phyloP scores from a whole-genome alignment of 768 basidiomycete species.

The Termitomyces sp. region DNA sequence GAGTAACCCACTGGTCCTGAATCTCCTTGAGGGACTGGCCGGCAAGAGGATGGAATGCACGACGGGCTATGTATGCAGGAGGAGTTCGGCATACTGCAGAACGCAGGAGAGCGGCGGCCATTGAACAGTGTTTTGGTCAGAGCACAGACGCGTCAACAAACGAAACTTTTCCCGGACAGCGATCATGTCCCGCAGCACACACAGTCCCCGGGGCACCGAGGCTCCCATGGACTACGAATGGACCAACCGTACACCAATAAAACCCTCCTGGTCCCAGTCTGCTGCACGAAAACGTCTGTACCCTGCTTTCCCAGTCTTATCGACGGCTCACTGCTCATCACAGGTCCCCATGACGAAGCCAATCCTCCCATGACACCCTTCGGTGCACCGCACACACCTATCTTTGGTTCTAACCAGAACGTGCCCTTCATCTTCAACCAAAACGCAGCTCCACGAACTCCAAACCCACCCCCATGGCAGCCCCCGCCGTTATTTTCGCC shows the following conservation, averaged over 20 bases:
- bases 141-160: conserved; percentile 31
- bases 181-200: conserved; percentile 36
- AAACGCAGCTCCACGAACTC: conserved; percentile 31
- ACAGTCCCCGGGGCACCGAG: conserved; percentile 46
- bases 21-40: conserved; percentile 30
- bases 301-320: neutral
- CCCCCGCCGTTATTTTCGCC: conserved; percentile 60
- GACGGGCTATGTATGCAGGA: conserved; percentile 18
- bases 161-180: conserved; percentile 10
- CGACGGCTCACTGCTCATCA: conserved; percentile 1
- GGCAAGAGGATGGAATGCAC: conserved; percentile 51
- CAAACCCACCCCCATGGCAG: conserved; percentile 57
- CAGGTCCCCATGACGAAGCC: conserved; percentile 35
- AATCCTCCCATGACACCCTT: conserved; percentile 39
- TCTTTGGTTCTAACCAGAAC: conserved; percentile 60
- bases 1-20: conserved; percentile 26
- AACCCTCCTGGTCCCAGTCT: conserved; percentile 51
- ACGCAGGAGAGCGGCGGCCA: conserved; percentile 19
- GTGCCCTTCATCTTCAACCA: conserved; percentile 68
- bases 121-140: conserved; percentile 12
- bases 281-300: conserved; percentile 61
- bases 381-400: conserved; percentile 33
- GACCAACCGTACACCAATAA: conserved; percentile 57
- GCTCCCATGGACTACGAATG: conserved; percentile 90
- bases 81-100: conserved; percentile 14